Conservation (phyloP, 176 grass and related monocot species). For the Cenchrus fungigraminus region DNA sequence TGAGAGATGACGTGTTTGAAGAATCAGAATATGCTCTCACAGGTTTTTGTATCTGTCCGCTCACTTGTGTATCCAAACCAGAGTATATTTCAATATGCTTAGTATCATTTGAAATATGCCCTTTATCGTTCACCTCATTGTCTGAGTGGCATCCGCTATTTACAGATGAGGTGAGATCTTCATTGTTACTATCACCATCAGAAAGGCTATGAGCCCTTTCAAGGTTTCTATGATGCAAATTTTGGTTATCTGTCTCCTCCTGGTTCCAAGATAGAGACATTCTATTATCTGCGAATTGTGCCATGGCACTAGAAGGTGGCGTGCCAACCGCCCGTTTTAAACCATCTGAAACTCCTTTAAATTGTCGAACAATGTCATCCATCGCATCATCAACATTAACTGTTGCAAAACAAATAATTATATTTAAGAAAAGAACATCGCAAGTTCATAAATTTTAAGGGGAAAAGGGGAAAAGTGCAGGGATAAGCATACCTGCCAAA, state of each 20-base stretch:
- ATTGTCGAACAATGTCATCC: constrained; percentile 96
- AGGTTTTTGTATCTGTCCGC: constrained; percentile 48
- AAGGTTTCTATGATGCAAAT: constrained; percentile 52
- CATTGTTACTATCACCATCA: constrained; percentile 81
- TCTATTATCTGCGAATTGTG: constrained; percentile 49
- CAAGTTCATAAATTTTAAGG: constrained; percentile 30
- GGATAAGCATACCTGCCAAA: constrained; percentile 69
- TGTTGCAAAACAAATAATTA: constrained; percentile 46
- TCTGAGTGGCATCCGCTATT: constrained; percentile 83
- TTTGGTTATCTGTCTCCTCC: constrained; percentile 63
- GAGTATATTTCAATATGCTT: constrained; percentile 47
- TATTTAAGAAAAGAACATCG: constrained; percentile 26
- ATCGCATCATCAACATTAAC: constrained; percentile 99
- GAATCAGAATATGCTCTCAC: constrained; percentile 52
- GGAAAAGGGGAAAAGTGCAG: not conserved
- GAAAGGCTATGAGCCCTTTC: constrained; percentile 73
- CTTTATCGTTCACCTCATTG: constrained; percentile 79
- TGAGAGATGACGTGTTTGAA: constrained; percentile 52
- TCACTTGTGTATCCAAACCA: constrained; percentile 49
- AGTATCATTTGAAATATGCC: constrained; percentile 57
- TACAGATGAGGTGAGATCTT: constrained; percentile 53
- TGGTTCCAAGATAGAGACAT: constrained; percentile 76
- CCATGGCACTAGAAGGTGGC: constrained; percentile 50
- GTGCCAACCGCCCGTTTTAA: constrained; percentile 65
- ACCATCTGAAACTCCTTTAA: constrained; percentile 96